Evolutionary conservation across 306 rosid genomes (phyloP).

Genomic region (Cucurbita moschata): DNA sequence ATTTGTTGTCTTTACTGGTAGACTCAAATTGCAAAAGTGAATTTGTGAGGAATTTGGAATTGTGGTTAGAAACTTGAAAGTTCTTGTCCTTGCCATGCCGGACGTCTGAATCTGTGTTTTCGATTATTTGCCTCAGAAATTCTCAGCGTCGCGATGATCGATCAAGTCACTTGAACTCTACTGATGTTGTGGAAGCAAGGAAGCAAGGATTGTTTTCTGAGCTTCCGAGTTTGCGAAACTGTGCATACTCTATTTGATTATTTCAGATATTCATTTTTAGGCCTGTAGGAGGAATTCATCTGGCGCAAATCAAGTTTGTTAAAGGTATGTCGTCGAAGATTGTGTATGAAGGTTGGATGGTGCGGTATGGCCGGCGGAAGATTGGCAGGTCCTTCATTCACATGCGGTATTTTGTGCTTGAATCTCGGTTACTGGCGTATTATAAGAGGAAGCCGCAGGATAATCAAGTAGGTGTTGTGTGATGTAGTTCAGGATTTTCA

Average conservation of each 20-base stretch:
- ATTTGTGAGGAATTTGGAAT: conserved; percentile 23
- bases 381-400: conserved; percentile 96
- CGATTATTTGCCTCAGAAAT: conserved; percentile 11
- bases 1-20: background rate
- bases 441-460: conserved; percentile 93
- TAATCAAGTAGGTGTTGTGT: conserved; percentile 49
- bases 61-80: conserved; percentile 5
- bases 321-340: conserved; percentile 77
- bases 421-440: conserved; percentile 82
- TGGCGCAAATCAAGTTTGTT: background rate
- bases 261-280: background rate
- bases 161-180: conserved; percentile 26
- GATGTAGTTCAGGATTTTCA: background rate
- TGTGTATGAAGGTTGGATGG: conserved; percentile 99
- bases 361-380: conserved; percentile 84
- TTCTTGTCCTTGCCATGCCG: background rate
- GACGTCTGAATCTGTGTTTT: conserved; percentile 10
- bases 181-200: conserved; percentile 52
- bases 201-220: conserved; percentile 39
- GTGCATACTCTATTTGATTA: background rate
- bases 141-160: conserved; percentile 26
- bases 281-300: background rate
- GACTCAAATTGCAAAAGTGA: background rate
- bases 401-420: conserved; percentile 92
- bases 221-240: conserved; percentile 38